These are phyloP conservation scores for Rozella allomycis DNA, from an alignment of 371 early-diverging fungal species.

Conservation along the genomic window DNA sequence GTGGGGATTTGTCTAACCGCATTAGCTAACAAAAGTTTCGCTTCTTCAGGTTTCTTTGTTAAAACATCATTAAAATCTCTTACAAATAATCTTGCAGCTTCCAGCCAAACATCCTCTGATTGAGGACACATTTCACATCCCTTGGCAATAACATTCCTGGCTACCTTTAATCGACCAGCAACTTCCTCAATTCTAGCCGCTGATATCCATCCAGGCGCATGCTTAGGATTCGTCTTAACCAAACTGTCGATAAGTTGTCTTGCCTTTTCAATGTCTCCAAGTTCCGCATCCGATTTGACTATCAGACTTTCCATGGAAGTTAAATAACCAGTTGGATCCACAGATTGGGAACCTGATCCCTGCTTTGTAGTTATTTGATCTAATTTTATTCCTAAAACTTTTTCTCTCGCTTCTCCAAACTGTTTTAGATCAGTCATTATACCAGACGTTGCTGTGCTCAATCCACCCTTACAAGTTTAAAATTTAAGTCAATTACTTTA, in stretches of 20 bases:
- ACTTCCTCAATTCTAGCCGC: constrained; percentile 88
- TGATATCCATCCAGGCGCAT: constrained; percentile 93
- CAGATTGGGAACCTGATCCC: constrained; percentile 50
- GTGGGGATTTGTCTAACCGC: constrained; percentile 73
- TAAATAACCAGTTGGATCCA: constrained; percentile 84
- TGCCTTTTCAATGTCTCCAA: constrained; percentile 79
- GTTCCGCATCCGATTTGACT: constrained; percentile 62
- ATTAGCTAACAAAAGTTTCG: constrained; percentile 67
- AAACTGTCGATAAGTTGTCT: constrained; percentile 65
- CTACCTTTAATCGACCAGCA: constrained; percentile 56
- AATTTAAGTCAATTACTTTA: no score
- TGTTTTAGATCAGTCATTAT: constrained; percentile 66
- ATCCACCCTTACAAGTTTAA: constrained; percentile 10
- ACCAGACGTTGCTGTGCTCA: constrained; percentile 18
- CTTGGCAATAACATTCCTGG: constrained; percentile 60
- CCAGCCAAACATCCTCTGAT: constrained; percentile 88
- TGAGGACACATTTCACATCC: constrained; percentile 85
- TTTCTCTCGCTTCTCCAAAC: constrained; percentile 80
- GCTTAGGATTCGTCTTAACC: constrained; percentile 72
- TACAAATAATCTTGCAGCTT: constrained; percentile 69
- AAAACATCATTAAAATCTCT: no score
- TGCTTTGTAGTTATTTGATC: constrained; percentile 54
- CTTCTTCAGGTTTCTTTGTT: no score
- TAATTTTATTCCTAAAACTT: constrained; percentile 60
- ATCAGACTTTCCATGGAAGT: constrained; percentile 69